Conservation (phyloP, 2,329 filamentous ascomycete genomes). For the Sclerotinia glacialis region DNA sequence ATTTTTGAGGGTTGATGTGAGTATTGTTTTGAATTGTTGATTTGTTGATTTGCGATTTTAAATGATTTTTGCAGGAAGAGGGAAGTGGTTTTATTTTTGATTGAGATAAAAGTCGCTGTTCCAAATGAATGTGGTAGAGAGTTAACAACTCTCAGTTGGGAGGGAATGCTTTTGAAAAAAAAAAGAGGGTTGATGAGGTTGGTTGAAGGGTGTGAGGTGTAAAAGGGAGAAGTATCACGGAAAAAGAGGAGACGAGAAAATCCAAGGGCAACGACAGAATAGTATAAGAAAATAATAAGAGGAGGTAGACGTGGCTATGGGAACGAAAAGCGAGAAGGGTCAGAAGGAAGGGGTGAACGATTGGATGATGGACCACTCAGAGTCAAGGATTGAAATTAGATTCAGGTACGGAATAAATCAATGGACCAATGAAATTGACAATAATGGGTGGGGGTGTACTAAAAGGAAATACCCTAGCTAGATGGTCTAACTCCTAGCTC, state of each 20-base stretch:
- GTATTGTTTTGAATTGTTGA: slow-evolving; percentile 12
- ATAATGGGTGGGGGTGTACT: not conserved
- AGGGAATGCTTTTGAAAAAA: slow-evolving; percentile 35
- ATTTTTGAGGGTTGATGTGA: not conserved
- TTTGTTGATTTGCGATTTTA: slow-evolving; percentile 18
- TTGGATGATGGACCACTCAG: not conserved
- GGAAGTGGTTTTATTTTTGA: slow-evolving; percentile 15
- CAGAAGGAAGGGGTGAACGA: slow-evolving; percentile 12
- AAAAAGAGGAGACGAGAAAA: slow-evolving; percentile 18
- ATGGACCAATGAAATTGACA: not conserved
- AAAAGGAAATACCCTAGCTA: not conserved
- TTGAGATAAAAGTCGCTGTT: slow-evolving; percentile 34
- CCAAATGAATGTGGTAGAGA: slow-evolving; percentile 43
- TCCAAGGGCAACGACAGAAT: not conserved
- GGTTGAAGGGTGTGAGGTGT: not conserved
- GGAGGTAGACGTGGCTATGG: slow-evolving; percentile 4
- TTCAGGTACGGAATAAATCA: not conserved
- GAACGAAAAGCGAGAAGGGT: not conserved
- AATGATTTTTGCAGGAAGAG: slow-evolving; percentile 24
- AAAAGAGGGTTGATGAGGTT: slow-evolving; percentile 17
- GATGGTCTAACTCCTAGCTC: rapidly evolving
- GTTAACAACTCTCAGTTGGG: slow-evolving; percentile 39
- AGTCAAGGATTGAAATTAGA: slow-evolving; percentile 3
- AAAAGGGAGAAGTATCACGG: slow-evolving; percentile 16
- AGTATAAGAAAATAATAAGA: not conserved